Evolutionary conservation across 495 filamentous ascomycete species (phyloP).

Genomic region (Penicillium diatomitis): DNA sequence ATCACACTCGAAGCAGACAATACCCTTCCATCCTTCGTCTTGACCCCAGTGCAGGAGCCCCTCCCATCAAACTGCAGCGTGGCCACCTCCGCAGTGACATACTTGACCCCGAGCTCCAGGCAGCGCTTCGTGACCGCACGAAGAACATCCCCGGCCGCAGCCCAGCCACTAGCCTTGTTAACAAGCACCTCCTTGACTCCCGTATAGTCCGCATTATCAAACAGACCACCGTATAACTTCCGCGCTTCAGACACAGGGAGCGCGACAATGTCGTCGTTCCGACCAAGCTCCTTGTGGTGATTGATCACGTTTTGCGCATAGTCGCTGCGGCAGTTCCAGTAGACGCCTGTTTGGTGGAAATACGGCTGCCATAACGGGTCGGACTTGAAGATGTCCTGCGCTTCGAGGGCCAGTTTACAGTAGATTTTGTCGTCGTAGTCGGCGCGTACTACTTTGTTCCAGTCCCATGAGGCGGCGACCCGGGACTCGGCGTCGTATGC

Average conservation of each 20-base stretch:
- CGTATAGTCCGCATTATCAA: slow-evolving; percentile 43
- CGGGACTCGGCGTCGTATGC: slow-evolving; percentile 31
- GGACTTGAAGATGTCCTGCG: slow-evolving; percentile 42
- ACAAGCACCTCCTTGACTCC: slow-evolving; percentile 40
- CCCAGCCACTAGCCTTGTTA: slow-evolving; percentile 52
- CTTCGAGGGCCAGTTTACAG: slow-evolving; percentile 46
- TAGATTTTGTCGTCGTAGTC: slow-evolving; percentile 55
- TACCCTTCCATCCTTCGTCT: slow-evolving; percentile 27
- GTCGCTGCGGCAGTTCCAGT: slow-evolving; percentile 33
- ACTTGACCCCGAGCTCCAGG: slow-evolving; percentile 43
- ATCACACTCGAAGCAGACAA: slow-evolving; percentile 39
- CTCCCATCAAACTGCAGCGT: slow-evolving; percentile 34
- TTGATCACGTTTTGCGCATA: slow-evolving; percentile 38
- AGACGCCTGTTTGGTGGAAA: slow-evolving; percentile 50
- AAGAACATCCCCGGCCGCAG: slow-evolving; percentile 47
- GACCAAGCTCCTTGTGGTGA: slow-evolving; percentile 41
- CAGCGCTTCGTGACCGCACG: slow-evolving; percentile 34
- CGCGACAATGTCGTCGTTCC: slow-evolving; percentile 26
- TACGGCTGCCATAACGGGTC: slow-evolving; percentile 45
- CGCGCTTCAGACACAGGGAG: slow-evolving; percentile 35
- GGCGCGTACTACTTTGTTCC: slow-evolving; percentile 59
- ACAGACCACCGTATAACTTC: slow-evolving; percentile 40
- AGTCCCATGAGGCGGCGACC: slow-evolving; percentile 54
- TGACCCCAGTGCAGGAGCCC: slow-evolving; percentile 38
- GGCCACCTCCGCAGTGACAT: slow-evolving; percentile 37